Base-by-base conservation (phyloP, 345 rosid species). In the Ceriops tagal region DNA sequence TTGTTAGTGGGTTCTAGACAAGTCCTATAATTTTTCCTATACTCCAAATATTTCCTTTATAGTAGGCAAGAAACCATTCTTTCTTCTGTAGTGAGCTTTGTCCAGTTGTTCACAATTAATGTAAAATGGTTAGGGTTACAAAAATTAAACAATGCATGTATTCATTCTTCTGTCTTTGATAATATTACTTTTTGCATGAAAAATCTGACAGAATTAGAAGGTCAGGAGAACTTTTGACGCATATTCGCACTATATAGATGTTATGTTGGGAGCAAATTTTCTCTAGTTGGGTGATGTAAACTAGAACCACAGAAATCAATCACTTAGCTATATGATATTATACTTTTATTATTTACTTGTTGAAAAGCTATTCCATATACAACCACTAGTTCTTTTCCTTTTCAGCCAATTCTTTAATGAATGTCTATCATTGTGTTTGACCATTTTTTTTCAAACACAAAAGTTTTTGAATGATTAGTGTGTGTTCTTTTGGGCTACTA, bases 391-490 rank as follows among this genome's bases (percentile, higher is more conserved):
- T 43, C 49, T 43, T 13, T 35, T 39, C 34, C 53, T 21, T 74
- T 69, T 43, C 31, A 11, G 51, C 6, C 27, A 39, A 47, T 28
- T 27, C 31, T 61, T 30, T 16, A 20, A 63, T 61, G 21, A 13
- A 3, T 53, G 34, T 66, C 20, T 46, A 27, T 67, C 57, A 16
- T 72, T 67, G 16, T 37, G 30, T 52, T 72, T 75, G 35, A 9
- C 73, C 70, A n/a, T 62, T 49, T 71, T 64, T 75, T 76, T 22
- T 63, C 78, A 93, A 93, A 88, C 98, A 20, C 26, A 24, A 65
- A 93, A 93, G 80, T 91, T 89, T 77, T 79, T 93, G 85, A 97
- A 93, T 82, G 98, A 97, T 8, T 93, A 96, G 98, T 89, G 98
- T 77, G 97, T 93, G 47, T 93, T 93, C 89, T 93, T 93, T 77